Conservation (phyloP, 768 basidiomycete species). For the Tylopilus plumbeoviolaceoides region DNA sequence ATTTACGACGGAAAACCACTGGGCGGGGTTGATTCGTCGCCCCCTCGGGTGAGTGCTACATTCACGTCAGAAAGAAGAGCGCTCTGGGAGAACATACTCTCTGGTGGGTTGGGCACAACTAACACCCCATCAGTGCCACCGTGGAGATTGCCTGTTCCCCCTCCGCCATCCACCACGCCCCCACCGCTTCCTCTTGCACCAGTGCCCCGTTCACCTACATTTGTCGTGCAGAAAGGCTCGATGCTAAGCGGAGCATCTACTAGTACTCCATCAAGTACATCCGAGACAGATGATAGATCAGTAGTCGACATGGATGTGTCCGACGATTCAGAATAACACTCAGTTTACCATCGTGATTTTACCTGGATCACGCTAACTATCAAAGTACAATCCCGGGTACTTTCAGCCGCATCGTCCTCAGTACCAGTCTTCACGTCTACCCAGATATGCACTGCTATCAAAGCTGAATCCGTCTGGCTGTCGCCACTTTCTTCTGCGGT, state of each 20-base stretch:
- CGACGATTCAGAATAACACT: constrained; percentile 21
- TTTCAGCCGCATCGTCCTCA: no score
- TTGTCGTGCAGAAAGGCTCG: neutral
- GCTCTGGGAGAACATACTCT: constrained; percentile 40
- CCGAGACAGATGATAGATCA: constrained; percentile 5
- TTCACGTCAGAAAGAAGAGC: constrained; percentile 33
- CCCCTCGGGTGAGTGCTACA: constrained; percentile 29
- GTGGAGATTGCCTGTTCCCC: constrained; percentile 29
- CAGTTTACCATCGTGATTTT: neutral
- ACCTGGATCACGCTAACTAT: no score
- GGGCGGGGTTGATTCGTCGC: constrained; percentile 23
- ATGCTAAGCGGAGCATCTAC: neutral
- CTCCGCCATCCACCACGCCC: constrained; percentile 32
- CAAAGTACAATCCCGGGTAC: no score
- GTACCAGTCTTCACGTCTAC: no score
- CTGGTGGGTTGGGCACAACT: constrained; percentile 7
- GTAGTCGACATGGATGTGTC: constrained; percentile 28
- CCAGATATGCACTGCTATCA: no score
- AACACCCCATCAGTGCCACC: constrained; percentile 6
- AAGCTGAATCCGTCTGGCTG: no score
- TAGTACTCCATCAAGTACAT: neutral
- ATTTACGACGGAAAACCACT: constrained; percentile 43
- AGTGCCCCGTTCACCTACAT: neutral
- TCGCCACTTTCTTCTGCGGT: no score
- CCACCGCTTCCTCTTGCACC: constrained; percentile 30